phyloP scores from a whole-genome alignment of 805 yeast species.

The Metschnikowia drakensbergensis region DNA sequence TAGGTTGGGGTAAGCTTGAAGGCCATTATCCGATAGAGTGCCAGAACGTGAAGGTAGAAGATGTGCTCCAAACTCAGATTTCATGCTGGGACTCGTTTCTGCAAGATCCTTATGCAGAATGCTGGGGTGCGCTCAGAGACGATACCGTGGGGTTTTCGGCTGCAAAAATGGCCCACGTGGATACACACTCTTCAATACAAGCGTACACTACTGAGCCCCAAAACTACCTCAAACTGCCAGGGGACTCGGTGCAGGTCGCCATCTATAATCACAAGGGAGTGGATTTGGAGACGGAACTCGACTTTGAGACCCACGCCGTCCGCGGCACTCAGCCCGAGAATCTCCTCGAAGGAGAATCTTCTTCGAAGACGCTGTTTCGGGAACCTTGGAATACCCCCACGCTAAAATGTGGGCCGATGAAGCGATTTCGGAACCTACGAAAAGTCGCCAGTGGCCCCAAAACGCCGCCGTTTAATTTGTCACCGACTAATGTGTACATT shows the following conservation, averaged over 20 bases:
- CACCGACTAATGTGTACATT: slow-evolving; percentile 14
- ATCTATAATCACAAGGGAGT: background rate
- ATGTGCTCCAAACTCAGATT: background rate
- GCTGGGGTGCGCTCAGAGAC: background rate
- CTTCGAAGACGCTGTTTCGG: background rate
- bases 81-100: slow-evolving; percentile 1
- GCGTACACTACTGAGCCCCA: background rate
- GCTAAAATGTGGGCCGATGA: background rate
- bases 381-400: background rate
- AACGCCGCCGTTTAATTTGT: background rate
- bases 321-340: background rate
- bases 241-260: background rate
- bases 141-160: background rate
- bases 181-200: background rate
- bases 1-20: background rate
- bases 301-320: background rate
- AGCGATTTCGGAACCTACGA: slow-evolving; percentile 3
- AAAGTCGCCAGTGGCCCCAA: slow-evolving; percentile 4
- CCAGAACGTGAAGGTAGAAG: background rate
- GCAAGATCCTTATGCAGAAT: slow-evolving; percentile 1
- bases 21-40: background rate
- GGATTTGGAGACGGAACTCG: background rate
- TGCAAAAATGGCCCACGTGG: background rate
- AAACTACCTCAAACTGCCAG: background rate
- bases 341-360: background rate